A percentile compares a stretch with the other conserved stretches of the same genome.
Evolutionary conservation across 352 stramenopile genomes (phyloP).

Genomic region (Globisporangium spinosum): DNA sequence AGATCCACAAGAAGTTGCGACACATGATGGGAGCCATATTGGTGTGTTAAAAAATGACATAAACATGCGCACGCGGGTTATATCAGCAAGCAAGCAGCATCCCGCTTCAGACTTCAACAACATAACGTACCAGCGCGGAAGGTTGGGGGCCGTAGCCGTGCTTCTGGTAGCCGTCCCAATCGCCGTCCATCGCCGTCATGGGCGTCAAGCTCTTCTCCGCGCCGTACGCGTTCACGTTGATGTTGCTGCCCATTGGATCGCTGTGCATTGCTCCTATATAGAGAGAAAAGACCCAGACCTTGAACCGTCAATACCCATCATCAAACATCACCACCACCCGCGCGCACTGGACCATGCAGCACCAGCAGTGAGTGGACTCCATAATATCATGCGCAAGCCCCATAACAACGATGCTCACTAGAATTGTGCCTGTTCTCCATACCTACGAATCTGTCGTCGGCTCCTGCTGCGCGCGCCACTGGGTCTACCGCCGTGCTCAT

Average conservation of each 20-base stretch:
- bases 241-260: slow-evolving; percentile 15
- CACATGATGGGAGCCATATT: not conserved
- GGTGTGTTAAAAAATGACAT: not conserved
- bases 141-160: slow-evolving; percentile 35
- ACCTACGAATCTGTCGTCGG: slow-evolving; percentile 15
- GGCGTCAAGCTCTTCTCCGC: slow-evolving; percentile 22
- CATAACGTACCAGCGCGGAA: slow-evolving; percentile 31
- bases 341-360: not conserved
- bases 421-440: not conserved
- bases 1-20: not conserved
- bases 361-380: not conserved
- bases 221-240: slow-evolving; percentile 18
- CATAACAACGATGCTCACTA: not conserved
- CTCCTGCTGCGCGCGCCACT: slow-evolving; percentile 15
- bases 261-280: not conserved
- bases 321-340: not conserved
- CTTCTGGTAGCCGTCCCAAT: slow-evolving; percentile 63
- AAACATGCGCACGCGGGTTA: slow-evolving; percentile 5
- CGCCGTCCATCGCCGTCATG: slow-evolving; percentile 23
- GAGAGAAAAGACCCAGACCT: not conserved
- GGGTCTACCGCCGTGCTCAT: slow-evolving; percentile 13
- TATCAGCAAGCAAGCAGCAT: slow-evolving; percentile 3
- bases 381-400: not conserved
- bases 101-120: slow-evolving; percentile 13
- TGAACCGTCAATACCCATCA: not conserved